phyloP scores from a whole-genome alignment of 257 asterid species.

The Solanum raphanifolium region DNA sequence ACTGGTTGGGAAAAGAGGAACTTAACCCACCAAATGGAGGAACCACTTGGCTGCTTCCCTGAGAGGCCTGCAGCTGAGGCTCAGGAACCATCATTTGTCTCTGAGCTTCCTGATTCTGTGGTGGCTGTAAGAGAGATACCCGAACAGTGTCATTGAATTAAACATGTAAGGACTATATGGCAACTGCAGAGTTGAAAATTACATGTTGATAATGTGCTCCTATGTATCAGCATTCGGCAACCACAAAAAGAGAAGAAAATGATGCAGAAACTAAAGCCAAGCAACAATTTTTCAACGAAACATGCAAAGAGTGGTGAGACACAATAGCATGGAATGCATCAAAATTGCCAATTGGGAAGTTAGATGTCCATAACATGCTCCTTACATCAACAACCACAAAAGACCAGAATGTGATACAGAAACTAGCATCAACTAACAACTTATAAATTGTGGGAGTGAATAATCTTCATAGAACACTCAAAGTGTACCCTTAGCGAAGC shows the following conservation, averaged over 20 bases:
- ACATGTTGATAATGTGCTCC: not conserved
- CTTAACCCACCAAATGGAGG: slow-evolving; percentile 22
- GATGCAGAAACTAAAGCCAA: not conserved
- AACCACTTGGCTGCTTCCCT: slow-evolving; percentile 30
- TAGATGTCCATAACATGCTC: not conserved
- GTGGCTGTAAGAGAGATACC: slow-evolving; percentile 34
- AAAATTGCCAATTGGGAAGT: not conserved
- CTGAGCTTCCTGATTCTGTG: slow-evolving; percentile 53
- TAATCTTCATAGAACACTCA: not conserved
- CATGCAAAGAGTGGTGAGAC: not conserved
- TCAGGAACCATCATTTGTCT: slow-evolving; percentile 61
- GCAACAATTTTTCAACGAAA: not conserved
- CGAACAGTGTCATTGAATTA: not conserved
- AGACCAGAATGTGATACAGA: not conserved
- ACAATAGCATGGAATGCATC: not conserved
- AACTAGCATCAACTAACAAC: not conserved
- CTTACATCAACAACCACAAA: not conserved
- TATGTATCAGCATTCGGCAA: not conserved
- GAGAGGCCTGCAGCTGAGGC: slow-evolving; percentile 49
- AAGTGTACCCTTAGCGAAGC: not conserved
- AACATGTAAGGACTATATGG: not conserved
- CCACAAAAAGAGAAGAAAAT: not conserved
- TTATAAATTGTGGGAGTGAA: not conserved
- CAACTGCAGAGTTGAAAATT: not conserved
- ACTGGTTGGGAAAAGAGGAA: slow-evolving; percentile 29